Conservation (phyloP, 2,329 filamentous ascomycete genomes). For the Malbranchea zuffiana region DNA sequence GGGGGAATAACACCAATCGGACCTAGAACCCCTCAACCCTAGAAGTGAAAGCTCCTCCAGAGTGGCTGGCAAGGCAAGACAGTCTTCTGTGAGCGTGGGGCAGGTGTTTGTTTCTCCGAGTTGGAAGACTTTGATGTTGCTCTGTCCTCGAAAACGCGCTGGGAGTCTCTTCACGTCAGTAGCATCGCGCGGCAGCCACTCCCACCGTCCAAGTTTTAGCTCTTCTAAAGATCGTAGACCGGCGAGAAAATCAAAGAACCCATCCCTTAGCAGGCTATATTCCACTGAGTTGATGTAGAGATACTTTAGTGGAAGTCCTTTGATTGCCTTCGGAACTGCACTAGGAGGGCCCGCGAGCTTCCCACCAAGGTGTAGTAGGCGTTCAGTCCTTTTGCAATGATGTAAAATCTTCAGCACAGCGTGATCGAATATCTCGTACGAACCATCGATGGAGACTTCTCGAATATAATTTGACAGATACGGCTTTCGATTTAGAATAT, state of each 20-base stretch:
- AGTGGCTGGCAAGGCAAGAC: neutral
- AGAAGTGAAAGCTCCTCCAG: slow-evolving; percentile 1
- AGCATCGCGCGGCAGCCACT: no score
- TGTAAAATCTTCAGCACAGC: neutral
- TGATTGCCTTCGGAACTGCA: neutral
- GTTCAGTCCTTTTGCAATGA: neutral
- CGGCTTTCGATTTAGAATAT: neutral
- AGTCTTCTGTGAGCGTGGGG: neutral
- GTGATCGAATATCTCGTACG: neutral
- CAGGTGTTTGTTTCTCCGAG: neutral
- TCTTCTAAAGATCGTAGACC: neutral
- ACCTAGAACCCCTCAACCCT: neutral
- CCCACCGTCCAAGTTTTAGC: neutral
- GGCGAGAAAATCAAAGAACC: neutral
- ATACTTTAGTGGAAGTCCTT: neutral
- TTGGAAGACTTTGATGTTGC: slow-evolving; percentile 2
- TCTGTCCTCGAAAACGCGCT: neutral
- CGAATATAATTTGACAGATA: slow-evolving; percentile 1
- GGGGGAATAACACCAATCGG: no score
- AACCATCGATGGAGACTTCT: neutral
- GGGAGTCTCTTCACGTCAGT: neutral
- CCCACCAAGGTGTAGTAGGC: neutral
- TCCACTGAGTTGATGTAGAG: neutral
- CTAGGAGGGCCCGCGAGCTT: neutral
- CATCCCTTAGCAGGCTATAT: neutral